phyloP scores from a whole-genome alignment of 192 early-diverging fungal genomes.

The Phlyctochytrium bullatum region DNA sequence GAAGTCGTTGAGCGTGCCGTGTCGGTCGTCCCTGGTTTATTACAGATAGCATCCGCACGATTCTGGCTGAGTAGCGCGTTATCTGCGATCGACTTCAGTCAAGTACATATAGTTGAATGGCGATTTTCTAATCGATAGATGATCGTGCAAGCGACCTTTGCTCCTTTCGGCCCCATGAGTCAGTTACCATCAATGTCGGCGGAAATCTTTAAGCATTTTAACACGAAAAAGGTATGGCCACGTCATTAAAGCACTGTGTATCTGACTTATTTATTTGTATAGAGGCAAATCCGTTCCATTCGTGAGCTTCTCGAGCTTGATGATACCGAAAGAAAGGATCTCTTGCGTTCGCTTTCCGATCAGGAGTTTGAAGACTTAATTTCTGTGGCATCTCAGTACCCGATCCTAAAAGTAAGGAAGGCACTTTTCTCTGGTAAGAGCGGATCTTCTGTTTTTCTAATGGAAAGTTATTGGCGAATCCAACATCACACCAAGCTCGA shows the following conservation, averaged over 20 bases:
- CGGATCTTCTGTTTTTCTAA: not conserved
- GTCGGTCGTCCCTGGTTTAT: slow-evolving; percentile 78
- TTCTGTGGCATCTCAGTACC: slow-evolving; percentile 74
- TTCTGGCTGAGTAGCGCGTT: slow-evolving; percentile 77
- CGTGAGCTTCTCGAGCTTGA: slow-evolving; percentile 68
- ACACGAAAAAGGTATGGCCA: slow-evolving; percentile 55
- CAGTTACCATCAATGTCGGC: slow-evolving; percentile 80
- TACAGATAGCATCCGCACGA: slow-evolving; percentile 83
- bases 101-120: slow-evolving; percentile 35
- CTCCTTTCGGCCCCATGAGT: slow-evolving; percentile 72
- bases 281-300: slow-evolving; percentile 41
- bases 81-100: slow-evolving; percentile 77
- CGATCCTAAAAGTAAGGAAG: slow-evolving; percentile 70
- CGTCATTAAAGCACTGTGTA: not conserved
- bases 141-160: slow-evolving; percentile 83
- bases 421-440: slow-evolving; percentile 73
- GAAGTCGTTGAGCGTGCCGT: slow-evolving; percentile 72
- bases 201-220: slow-evolving; percentile 65
- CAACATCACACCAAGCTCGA: slow-evolving; percentile 42
- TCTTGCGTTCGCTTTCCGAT: slow-evolving; percentile 46
- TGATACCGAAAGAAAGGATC: slow-evolving; percentile 58
- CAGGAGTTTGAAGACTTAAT: slow-evolving; percentile 69
- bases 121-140: slow-evolving; percentile 33
- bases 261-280: not conserved
- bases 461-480: slow-evolving; percentile 43